Evolutionary conservation across 345 rosid species (phyloP).

Genomic region (Camelina laxa): DNA sequence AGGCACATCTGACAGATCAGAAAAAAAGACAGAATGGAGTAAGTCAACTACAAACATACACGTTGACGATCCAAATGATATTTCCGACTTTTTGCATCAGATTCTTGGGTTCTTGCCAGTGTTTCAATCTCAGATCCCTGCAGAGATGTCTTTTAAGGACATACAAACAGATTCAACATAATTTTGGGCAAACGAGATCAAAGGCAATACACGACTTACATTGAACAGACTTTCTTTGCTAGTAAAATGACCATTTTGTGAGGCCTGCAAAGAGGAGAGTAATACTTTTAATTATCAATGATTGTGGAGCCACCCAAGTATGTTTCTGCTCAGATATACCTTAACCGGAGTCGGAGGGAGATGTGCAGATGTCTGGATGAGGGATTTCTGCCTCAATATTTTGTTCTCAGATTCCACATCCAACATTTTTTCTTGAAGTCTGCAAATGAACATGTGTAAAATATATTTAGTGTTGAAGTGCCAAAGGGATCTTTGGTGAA

Average conservation of each 20-base stretch:
- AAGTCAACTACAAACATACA: conserved; percentile 54
- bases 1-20: conserved; percentile 21
- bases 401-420: conserved; percentile 86
- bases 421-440: conserved; percentile 78
- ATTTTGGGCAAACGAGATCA: conserved; percentile 22
- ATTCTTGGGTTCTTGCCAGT: conserved; percentile 59
- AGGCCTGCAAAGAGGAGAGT: conserved; percentile 52
- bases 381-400: conserved; percentile 75
- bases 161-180: conserved; percentile 16
- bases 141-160: conserved; percentile 27
- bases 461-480: conserved; percentile 2
- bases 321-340: conserved; percentile 48
- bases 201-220: conserved; percentile 49
- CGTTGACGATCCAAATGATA: conserved; percentile 74
- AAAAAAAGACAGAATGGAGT: conserved; percentile 18
- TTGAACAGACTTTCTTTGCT: conserved; percentile 54
- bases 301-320: conserved; percentile 23
- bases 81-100: conserved; percentile 76
- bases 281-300: conserved; percentile 19
- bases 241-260: conserved; percentile 76
- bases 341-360: conserved; percentile 57
- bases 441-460: conserved; percentile 48
- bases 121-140: conserved; percentile 73
- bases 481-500: conserved; percentile 16
- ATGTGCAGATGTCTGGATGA: conserved; percentile 59